These are phyloP conservation scores for Coemansia sp. DNA, from an alignment of 192 early-diverging fungal genomes.

Conservation along the genomic window DNA sequence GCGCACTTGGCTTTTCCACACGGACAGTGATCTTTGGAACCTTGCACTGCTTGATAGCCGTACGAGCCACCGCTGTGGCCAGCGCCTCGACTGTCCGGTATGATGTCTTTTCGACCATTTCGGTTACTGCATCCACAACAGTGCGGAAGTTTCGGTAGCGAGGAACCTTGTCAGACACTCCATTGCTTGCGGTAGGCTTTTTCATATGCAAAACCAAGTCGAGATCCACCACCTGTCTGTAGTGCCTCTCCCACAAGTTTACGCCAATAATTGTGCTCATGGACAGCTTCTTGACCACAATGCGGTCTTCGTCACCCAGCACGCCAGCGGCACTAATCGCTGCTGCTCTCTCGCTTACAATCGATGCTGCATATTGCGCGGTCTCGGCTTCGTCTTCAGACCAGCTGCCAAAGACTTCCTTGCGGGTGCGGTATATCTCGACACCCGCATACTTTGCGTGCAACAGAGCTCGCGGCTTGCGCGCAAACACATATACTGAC, in stretches of 20 bases:
- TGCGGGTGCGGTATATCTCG: slow-evolving; percentile 74
- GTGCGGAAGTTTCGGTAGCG: slow-evolving; percentile 84
- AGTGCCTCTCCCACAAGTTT: slow-evolving; percentile 92
- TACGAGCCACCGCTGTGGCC: slow-evolving; percentile 74
- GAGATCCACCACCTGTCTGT: slow-evolving; percentile 86
- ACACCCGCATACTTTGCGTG: slow-evolving; percentile 87
- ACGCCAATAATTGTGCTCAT: slow-evolving; percentile 90
- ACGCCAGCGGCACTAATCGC: slow-evolving; percentile 35
- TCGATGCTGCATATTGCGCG: not conserved
- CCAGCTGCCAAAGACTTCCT: slow-evolving; percentile 54
- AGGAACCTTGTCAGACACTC: slow-evolving; percentile 60
- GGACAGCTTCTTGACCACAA: slow-evolving; percentile 79
- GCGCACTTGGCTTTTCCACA: slow-evolving; percentile 93
- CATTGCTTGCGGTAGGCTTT: slow-evolving; percentile 8
- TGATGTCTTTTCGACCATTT: slow-evolving; percentile 78
- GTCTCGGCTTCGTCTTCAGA: slow-evolving; percentile 11
- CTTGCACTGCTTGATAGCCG: slow-evolving; percentile 74
- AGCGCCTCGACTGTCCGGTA: slow-evolving; percentile 97
- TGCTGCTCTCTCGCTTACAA: slow-evolving; percentile 25
- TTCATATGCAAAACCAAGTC: slow-evolving; percentile 56
- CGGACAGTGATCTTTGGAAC: slow-evolving; percentile 85
- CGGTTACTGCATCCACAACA: slow-evolving; percentile 77
- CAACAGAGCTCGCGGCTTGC: slow-evolving; percentile 87
- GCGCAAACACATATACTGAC: slow-evolving; percentile 68
- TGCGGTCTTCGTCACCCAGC: slow-evolving; percentile 64